These are phyloP conservation scores for Tolypocladium pustulatum DNA, from an alignment of 2,329 filamentous ascomycete genomes.

Conservation along the genomic window DNA sequence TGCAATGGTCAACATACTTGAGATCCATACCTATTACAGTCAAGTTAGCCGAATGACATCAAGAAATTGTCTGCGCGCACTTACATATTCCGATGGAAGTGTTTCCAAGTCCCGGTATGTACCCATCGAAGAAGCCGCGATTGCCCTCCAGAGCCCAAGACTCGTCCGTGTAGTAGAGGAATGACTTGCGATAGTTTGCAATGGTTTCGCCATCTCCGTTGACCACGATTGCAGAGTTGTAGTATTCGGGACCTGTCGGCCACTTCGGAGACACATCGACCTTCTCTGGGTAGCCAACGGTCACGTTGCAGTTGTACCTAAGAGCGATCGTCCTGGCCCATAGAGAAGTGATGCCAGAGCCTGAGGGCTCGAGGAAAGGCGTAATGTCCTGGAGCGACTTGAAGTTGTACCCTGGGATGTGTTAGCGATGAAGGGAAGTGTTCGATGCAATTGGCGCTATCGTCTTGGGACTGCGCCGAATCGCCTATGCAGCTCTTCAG, in stretches of 20 bases:
- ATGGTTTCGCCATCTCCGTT: constrained; percentile 48
- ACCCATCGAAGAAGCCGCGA: constrained; percentile 36
- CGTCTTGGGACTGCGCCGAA: neutral
- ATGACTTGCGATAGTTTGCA: constrained; percentile 50
- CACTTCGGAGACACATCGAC: constrained; percentile 39
- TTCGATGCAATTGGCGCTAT: neutral
- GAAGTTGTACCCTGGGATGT: constrained; percentile 63
- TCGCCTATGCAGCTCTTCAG: neutral
- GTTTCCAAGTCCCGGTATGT: constrained; percentile 36
- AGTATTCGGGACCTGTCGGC: constrained; percentile 42
- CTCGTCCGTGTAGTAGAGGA: constrained; percentile 50
- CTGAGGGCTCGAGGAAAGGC: constrained; percentile 57
- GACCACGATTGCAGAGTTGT: constrained; percentile 44
- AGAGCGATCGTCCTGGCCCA: constrained; percentile 62
- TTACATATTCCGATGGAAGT: constrained; percentile 48
- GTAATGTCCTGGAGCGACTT: constrained; percentile 54
- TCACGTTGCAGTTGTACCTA: constrained; percentile 56
- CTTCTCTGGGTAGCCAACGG: constrained; percentile 66
- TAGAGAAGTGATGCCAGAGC: constrained; percentile 54
- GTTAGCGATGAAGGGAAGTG: neutral
- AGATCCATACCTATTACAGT: constrained; percentile 37
- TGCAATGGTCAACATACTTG: constrained; percentile 32
- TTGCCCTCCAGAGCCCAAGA: constrained; percentile 48
- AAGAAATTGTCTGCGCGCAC: neutral
- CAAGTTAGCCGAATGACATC: neutral